Percentiles rank a stretch among this genome's conserved stretches.
Conservation (phyloP, 2,329 filamentous ascomycete species). For the Apiospora phragmitis region DNA sequence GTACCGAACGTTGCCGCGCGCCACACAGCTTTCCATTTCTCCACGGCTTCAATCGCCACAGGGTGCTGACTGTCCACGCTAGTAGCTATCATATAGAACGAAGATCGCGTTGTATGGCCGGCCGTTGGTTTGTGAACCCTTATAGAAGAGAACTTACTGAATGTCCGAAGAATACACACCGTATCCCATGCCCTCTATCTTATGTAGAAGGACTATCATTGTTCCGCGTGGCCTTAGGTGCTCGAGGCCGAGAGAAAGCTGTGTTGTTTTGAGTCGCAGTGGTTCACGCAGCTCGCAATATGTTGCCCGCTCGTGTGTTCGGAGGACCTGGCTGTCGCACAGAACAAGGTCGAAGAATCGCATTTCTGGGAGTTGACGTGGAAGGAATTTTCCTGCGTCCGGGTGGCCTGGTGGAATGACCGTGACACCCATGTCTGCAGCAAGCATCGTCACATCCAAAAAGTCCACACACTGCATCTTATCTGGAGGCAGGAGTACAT, state of each 20-base stretch:
- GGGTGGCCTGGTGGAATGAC: constrained; percentile 35
- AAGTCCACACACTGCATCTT: constrained; percentile 22
- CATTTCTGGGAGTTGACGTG: constrained; percentile 22
- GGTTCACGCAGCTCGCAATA: constrained; percentile 23
- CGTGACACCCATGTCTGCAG: constrained; percentile 37
- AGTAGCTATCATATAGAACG: constrained; percentile 54
- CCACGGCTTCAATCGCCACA: constrained; percentile 36
- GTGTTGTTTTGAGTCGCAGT: constrained; percentile 19
- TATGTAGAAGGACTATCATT: constrained; percentile 52
- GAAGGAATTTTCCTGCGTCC: constrained; percentile 31
- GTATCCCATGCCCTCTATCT: constrained; percentile 42
- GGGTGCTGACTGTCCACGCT: constrained; percentile 35
- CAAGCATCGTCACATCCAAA: constrained; percentile 54
- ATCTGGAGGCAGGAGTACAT: constrained; percentile 29
- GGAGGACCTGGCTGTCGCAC: constrained; percentile 35
- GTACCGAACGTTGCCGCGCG: constrained; percentile 38
- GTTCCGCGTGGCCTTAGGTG: constrained; percentile 47
- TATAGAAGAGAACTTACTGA: constrained; percentile 38
- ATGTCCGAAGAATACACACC: constrained; percentile 37
- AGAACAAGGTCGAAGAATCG: constrained; percentile 44
- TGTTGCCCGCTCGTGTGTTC: constrained; percentile 21
- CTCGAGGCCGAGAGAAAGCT: constrained; percentile 35
- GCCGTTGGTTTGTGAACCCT: constrained; percentile 40
- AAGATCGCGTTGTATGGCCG: constrained; percentile 43
- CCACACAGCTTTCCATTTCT: constrained; percentile 43